Evolutionary conservation across 2,329 filamentous ascomycete genomes (phyloP).

Genomic region (Mollisia scopiformis): DNA sequence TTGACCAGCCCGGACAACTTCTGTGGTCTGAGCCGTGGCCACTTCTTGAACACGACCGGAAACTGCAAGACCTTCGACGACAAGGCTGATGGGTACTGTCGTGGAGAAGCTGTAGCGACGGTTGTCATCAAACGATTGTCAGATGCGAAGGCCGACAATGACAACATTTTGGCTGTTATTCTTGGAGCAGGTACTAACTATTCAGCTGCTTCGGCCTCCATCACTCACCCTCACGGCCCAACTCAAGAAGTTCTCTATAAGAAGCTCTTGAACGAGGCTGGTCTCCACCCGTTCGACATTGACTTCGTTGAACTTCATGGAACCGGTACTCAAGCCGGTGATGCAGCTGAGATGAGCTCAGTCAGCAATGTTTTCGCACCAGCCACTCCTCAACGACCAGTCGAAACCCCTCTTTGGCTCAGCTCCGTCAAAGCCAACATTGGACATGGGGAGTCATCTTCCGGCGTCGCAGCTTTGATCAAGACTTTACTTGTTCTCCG

Average conservation of each 20-base stretch:
- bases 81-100: conserved; percentile 65
- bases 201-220: conserved; percentile 47
- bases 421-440: conserved; percentile 31
- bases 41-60: conserved; percentile 22
- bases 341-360: conserved; percentile 19
- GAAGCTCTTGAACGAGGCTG: conserved; percentile 7
- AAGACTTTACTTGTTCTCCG: conserved; percentile 28
- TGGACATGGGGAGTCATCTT: conserved; percentile 24
- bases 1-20: conserved; percentile 41
- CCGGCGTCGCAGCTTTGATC: conserved; percentile 30
- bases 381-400: conserved; percentile 30
- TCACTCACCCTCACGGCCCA: conserved; percentile 46
- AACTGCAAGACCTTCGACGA: conserved; percentile 54
- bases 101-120: conserved; percentile 63
- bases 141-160: conserved; percentile 44
- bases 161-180: conserved; percentile 48
- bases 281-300: conserved; percentile 12
- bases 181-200: conserved; percentile 44
- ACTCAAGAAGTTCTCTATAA: conserved; percentile 41
- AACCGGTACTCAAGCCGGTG: conserved; percentile 26
- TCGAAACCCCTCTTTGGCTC: conserved; percentile 14
- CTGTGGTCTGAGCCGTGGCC: conserved; percentile 12
- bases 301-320: conserved; percentile 30
- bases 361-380: conserved; percentile 16
- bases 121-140: conserved; percentile 61